Conservation (phyloP, 306 rosid genomes). For the Crataegus laevigata region DNA sequence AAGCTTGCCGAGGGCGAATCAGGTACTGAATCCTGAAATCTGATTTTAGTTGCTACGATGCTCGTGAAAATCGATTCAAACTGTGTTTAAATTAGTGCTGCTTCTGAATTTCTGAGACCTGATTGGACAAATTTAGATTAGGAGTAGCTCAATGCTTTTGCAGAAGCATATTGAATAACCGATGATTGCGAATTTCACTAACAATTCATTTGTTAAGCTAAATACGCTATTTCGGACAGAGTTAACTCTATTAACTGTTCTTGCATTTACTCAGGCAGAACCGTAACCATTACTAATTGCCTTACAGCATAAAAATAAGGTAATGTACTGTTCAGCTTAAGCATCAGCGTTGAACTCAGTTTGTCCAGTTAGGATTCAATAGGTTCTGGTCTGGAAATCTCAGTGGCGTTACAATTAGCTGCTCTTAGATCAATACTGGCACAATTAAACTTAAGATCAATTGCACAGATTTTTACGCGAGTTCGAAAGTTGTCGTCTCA, state of each 20-base stretch:
- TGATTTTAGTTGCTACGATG: not conserved
- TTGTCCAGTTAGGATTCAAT: not conserved
- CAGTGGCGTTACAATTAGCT: not conserved
- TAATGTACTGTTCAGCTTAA: not conserved
- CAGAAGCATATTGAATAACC: not conserved
- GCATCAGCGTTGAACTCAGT: not conserved
- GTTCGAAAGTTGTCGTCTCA: not conserved
- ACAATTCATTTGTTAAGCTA: not conserved
- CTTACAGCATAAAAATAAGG: not conserved
- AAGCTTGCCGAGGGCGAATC: conserved; percentile 98
- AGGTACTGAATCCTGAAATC: conserved; percentile 32
- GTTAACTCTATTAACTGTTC: not conserved
- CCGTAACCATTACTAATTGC: not conserved
- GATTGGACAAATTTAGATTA: not conserved
- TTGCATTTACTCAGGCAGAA: not conserved
- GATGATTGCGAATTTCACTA: not conserved
- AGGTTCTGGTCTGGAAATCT: not conserved
- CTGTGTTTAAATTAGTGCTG: not conserved
- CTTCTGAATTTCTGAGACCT: not conserved
- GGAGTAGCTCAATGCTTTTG: not conserved
- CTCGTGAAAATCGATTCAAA: not conserved
- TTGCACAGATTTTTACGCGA: not conserved
- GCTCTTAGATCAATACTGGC: not conserved
- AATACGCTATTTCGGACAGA: not conserved
- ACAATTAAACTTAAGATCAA: not conserved